Evolutionary conservation across 495 filamentous ascomycete genomes (phyloP), one percentile per base, ranked within the genome.

Genomic region (Amphirosellinia nigrospora): DNA sequence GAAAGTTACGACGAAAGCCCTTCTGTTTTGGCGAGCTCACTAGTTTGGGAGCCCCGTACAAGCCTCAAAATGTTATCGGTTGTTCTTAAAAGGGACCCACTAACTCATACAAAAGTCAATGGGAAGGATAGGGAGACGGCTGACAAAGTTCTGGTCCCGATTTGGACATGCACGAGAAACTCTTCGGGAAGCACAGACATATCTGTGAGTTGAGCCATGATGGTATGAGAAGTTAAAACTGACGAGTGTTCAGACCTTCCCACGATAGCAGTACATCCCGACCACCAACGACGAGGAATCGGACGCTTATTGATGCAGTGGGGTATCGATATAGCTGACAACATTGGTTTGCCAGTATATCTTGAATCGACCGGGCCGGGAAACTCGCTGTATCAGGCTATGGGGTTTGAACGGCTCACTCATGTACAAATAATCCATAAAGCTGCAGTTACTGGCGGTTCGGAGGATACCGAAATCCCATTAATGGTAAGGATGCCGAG

Each of bases 331-430:
- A 75, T 79, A 59, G 82, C 82, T 1, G 82, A 82, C 63, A 74
- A 80, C 48, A 48, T 83, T 28, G 74, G 75, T 23, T 66, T 86
- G 3, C 77, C 79, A 50, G 75, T 81, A 53, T 83, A 81, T 39
- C 72, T 83, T 11, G 81, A 86, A 66, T 64, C 83, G 6, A 83
- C 82, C 8, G 78, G 79, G n/a, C 59, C 72, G 19, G 85, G 82
- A 15, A 77, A 79, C 23, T 61, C 71, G 10, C 72, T 83, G 13
- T 86, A 86, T 66, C 32, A 71, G 46, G 41, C 52, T 0, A 26
- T 77, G 34, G 71, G 76, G 32, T 78, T 76, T 34, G 69, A 76
- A 34, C 67, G 30, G 26, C 45, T 78, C 10, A 69, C 63, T 11
- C 71, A 73, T 32, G 58, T 70, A 30, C 71, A 69, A 28, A 32